A percentile compares a stretch with the other conserved stretches of the same genome.
phyloP scores from a whole-genome alignment of 2,329 filamentous ascomycete species.

The Penicillium sp. region DNA sequence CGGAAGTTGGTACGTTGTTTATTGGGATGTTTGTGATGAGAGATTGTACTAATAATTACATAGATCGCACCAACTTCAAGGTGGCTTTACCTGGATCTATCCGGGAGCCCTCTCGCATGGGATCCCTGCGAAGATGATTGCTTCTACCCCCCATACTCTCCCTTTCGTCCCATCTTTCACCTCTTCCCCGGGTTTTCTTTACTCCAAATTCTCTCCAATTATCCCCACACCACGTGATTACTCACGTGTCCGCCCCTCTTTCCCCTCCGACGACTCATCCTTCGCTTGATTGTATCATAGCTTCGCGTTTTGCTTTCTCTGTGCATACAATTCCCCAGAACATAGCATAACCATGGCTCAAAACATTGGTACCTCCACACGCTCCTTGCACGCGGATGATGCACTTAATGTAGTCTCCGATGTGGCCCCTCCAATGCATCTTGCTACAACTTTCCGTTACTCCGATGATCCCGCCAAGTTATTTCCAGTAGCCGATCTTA shows the following conservation, averaged over 20 bases:
- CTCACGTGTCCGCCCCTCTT: conserved; percentile 15
- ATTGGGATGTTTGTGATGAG: neutral
- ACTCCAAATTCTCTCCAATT: neutral
- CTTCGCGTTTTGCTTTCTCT: conserved; percentile 4
- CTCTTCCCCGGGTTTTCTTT: neutral
- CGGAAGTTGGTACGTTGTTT: conserved; percentile 64
- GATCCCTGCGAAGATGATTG: conserved; percentile 40
- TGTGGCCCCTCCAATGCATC: conserved; percentile 84
- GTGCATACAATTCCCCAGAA: conserved; percentile 22
- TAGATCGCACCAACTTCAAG: conserved; percentile 42
- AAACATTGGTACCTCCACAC: conserved; percentile 57
- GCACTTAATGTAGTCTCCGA: conserved; percentile 70
- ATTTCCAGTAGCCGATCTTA: conserved; percentile 46
- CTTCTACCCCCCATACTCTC: neutral
- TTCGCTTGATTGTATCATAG: conserved; percentile 15
- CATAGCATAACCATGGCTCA: conserved; percentile 31
- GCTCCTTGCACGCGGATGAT: conserved; percentile 81
- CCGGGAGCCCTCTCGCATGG: conserved; percentile 41
- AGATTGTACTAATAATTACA: neutral
- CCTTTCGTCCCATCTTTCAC: neutral
- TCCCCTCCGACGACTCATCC: neutral
- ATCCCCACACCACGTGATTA: conserved; percentile 22
- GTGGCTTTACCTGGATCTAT: conserved; percentile 39
- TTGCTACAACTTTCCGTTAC: conserved; percentile 91
- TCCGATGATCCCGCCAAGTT: conserved; percentile 67